Evolutionary conservation across 2,329 filamentous ascomycete species (phyloP).

Genomic region (Cladosporium sphaerospermum): DNA sequence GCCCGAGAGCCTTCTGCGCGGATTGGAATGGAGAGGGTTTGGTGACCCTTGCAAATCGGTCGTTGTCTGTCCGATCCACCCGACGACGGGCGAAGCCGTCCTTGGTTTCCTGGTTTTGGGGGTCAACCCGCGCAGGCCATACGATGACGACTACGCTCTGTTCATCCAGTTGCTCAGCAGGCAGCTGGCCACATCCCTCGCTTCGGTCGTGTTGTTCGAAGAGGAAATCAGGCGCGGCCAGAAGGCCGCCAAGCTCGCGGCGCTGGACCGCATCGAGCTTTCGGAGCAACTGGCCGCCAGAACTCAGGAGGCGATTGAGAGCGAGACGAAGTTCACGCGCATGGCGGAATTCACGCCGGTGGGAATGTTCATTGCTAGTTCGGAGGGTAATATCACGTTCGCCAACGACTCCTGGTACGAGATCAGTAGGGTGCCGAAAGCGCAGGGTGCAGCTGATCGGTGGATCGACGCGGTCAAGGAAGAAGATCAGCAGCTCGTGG

Average conservation of each 20-base stretch:
- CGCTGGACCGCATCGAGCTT: slow-evolving; percentile 69
- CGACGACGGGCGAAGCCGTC: slow-evolving; percentile 65
- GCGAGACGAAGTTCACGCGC: slow-evolving; percentile 72
- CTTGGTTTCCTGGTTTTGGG: slow-evolving; percentile 75
- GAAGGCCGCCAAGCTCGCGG: slow-evolving; percentile 66
- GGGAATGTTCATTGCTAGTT: slow-evolving; percentile 78
- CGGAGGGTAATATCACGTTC: slow-evolving; percentile 64
- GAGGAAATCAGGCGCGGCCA: slow-evolving; percentile 74
- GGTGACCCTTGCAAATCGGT: slow-evolving; percentile 63
- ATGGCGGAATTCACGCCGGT: slow-evolving; percentile 82
- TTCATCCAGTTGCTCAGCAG: slow-evolving; percentile 70
- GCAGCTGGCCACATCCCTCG: slow-evolving; percentile 72
- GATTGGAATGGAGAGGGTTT: slow-evolving; percentile 64
- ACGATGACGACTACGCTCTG: slow-evolving; percentile 72
- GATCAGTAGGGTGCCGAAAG: slow-evolving; percentile 61
- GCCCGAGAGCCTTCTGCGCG: slow-evolving; percentile 57
- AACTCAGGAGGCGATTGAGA: slow-evolving; percentile 51
- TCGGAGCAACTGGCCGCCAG: slow-evolving; percentile 65
- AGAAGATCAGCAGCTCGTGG: slow-evolving; percentile 57
- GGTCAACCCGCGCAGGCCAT: slow-evolving; percentile 70
- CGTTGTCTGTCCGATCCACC: slow-evolving; percentile 72
- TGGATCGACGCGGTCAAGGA: slow-evolving; percentile 69
- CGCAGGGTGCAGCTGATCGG: slow-evolving; percentile 50
- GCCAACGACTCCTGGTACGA: slow-evolving; percentile 72
- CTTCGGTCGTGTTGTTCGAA: slow-evolving; percentile 75